phyloP scores from a whole-genome alignment of 176 grass and related monocot genomes.

The Avena atlantica region DNA sequence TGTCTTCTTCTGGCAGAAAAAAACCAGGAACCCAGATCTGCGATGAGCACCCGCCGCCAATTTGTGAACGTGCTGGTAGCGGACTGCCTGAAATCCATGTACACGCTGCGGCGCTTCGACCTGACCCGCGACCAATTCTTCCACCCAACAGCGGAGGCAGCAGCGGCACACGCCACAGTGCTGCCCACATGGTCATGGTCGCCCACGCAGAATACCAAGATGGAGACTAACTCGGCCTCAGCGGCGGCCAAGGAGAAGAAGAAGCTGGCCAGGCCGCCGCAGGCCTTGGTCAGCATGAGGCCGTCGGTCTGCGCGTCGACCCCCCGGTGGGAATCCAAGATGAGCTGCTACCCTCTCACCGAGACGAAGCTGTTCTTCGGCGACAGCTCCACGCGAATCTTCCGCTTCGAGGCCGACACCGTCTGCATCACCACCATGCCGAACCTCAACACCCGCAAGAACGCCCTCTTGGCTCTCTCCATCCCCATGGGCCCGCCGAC shows the following conservation, averaged over 20 bases:
- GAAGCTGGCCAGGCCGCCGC: neutral
- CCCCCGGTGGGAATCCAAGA: too few species aligned
- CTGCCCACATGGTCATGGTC: neutral
- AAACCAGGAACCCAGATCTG: neutral
- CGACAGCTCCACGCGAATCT: too few species aligned
- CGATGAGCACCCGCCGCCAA: neutral
- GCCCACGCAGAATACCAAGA: neutral
- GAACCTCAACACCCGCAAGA: too few species aligned
- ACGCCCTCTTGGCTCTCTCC: too few species aligned
- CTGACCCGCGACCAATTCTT: constrained; percentile 4
- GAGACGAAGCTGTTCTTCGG: too few species aligned
- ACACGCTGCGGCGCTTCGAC: constrained; percentile 16
- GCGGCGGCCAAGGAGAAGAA: neutral
- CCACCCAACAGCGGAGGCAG: neutral
- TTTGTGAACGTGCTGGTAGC: constrained; percentile 1
- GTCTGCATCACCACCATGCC: too few species aligned
- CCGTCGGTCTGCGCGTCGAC: too few species aligned
- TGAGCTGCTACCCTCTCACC: too few species aligned
- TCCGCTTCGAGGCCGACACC: too few species aligned
- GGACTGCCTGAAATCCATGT: neutral
- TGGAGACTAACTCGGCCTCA: neutral
- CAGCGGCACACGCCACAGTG: neutral
- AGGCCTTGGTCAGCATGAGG: neutral
- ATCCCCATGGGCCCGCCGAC: too few species aligned
- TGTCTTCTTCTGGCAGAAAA: neutral